Evolutionary conservation across 805 yeast species (phyloP), one percentile per base, ranked within the genome.

Genomic region (Ogataea henricii): DNA sequence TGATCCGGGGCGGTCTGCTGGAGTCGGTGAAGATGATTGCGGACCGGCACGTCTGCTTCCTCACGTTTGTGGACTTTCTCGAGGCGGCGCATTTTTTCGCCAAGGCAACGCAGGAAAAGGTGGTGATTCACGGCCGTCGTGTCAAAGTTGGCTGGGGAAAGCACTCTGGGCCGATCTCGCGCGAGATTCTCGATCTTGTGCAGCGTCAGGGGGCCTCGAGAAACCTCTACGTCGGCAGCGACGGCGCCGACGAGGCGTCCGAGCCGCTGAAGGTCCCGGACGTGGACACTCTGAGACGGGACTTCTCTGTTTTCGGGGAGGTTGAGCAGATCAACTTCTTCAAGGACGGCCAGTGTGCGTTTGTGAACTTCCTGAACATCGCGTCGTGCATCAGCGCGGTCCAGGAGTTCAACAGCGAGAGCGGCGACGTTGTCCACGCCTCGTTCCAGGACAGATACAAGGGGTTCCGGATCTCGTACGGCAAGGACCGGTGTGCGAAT

Each of bases 401-500:
- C 23, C 83, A 81, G 43, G 76, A 76, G 38, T 81, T 84, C 49
- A 78, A 78, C 47, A 53, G 64, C 6, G 59, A 60, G 16, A 62
- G 54, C 3, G 60, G 66, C 3, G 59, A 62, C 0, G 61, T 62
- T 17, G 67, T 76, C 32, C 73, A 73, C 44, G 65, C 59, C 13
- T 63, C 68, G 7, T 77, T 74, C 30, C 65, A 69, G 49, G 66
- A 73, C 26, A 74, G 73, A 54, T 87, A 86, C 58, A 57, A 58
- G 35, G 69, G 73, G 4, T 79, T 81, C 56, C 80, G 81, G 50
- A 80, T 87, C 38, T 78, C 80, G 42, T 87, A 76, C 65, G 95
- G 89, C 39, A 64, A 64, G 30, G 95, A 87, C 66, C 74, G 95
- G 60, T 87, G 95, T 69, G 95, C 86, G 2, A 85, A 85, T 59